Evolutionary conservation across 139 green algal genomes (phyloP), one percentile per base, ranked within the genome.

Genomic region (Gonium pectorale): DNA sequence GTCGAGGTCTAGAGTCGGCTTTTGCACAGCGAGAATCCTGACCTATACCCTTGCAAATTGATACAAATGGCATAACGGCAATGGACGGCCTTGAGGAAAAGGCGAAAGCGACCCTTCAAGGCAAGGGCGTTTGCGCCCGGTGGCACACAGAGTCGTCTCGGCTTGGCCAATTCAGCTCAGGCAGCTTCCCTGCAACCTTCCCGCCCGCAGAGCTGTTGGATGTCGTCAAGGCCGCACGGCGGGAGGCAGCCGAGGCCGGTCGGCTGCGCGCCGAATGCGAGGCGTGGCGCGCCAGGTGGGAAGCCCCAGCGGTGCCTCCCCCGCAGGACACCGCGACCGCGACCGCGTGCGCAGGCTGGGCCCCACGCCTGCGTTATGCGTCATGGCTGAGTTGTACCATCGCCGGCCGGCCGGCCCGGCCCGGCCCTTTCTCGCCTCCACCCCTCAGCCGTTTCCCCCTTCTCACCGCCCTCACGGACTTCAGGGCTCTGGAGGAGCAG

Each of bases 191-290:
- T 22, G 33, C 6, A 15, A 69, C 63, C 15, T 44, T n/a, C n/a
- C n/a, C n/a, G n/a, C n/a, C 13, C 38, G 77, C 77, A 83, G 77
- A 83, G 77, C 77, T 83, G 1, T 29, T 83, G 33, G 43, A 83
- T 7, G 43, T 83, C 29, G 62, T 83, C 0, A n/a, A 33, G 9
- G n/a, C n/a, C n/a, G n/a, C n/a, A n/a, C n/a, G n/a, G n/a, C n/a
- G n/a, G n/a, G n/a, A n/a, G n/a, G n/a, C n/a, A n/a, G n/a, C n/a
- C n/a, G n/a, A n/a, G 19, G 62, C 60, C 24, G 54, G 31, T 31
- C n/a, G n/a, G 11, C 15, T 68, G 43, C 62, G 77, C 13, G 62
- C 64, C 33, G 26, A 83, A 17, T 83, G 77, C 60, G 77, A 83
- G 13, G 60, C 77, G 2, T 74, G 60, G 77, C 62, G 77, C 0